Evolutionary conservation across 1,284 basidiomycete species (phyloP).

Genomic region (Filobasidium uniguttulatum): DNA sequence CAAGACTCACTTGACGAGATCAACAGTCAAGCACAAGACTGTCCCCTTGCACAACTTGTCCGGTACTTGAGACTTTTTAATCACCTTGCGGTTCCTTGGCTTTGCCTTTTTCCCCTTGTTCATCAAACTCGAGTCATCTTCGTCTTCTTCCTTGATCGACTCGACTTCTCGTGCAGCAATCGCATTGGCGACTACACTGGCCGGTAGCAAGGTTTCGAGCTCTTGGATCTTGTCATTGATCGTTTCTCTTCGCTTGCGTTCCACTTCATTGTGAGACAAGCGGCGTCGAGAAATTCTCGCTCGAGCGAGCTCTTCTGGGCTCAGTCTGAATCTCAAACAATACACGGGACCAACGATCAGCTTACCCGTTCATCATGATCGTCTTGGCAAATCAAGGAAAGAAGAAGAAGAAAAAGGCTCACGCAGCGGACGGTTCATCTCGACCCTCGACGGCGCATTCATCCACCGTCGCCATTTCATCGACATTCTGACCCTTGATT

Average conservation of each 20-base stretch:
- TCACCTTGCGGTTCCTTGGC: conserved; percentile 2
- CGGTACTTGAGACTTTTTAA: conserved; percentile 5
- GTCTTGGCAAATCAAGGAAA: background rate
- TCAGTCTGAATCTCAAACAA: background rate
- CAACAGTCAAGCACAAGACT: conserved; percentile 10
- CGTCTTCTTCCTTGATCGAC: conserved; percentile 8
- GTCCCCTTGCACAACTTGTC: conserved; percentile 12
- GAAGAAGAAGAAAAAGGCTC: background rate
- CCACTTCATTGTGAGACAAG: conserved; percentile 35
- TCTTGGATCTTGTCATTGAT: conserved; percentile 36
- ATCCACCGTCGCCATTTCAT: conserved; percentile 2
- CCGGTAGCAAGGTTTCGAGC: conserved; percentile 26
- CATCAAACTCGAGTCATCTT: background rate
- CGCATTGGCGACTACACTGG: conserved; percentile 7
- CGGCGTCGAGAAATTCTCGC: conserved; percentile 19
- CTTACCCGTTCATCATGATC: no score
- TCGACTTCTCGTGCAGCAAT: conserved; percentile 6
- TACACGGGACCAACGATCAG: no score
- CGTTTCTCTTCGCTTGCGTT: conserved; percentile 32
- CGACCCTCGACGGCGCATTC: background rate
- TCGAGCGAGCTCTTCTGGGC: background rate
- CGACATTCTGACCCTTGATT: background rate
- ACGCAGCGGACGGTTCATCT: background rate
- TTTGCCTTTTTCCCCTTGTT: background rate
- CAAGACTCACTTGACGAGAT: conserved; percentile 9